These are phyloP conservation scores for Durusdinium trenchii DNA, from an alignment of 73 alveolate species.

Conservation along the genomic window DNA sequence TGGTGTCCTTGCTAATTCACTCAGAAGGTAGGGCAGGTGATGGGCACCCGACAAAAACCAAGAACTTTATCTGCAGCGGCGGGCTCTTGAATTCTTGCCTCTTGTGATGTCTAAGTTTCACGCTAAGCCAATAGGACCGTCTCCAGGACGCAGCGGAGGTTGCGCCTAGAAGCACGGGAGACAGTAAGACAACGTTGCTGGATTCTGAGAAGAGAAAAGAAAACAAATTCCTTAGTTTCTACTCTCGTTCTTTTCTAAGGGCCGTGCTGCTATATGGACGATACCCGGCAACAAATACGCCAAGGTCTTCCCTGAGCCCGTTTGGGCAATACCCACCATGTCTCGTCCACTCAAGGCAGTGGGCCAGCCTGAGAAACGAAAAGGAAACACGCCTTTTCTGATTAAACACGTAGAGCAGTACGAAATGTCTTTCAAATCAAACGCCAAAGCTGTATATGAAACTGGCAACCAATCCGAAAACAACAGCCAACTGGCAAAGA, in stretches of 20 bases:
- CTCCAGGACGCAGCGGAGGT: conserved; percentile 96
- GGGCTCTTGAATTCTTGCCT: neutral
- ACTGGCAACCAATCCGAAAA: neutral
- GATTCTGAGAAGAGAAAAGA: neutral
- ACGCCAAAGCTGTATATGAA: neutral
- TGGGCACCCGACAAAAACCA: too few relatives aligned
- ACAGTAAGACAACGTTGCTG: too few relatives aligned
- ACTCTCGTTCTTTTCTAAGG: too few relatives aligned
- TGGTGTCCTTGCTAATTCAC: too few relatives aligned
- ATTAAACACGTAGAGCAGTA: too few relatives aligned
- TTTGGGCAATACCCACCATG: conserved; percentile 92
- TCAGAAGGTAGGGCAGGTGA: too few relatives aligned
- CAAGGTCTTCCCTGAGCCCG: conserved; percentile 93
- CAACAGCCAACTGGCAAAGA: neutral
- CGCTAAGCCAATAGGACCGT: conserved; percentile 98
- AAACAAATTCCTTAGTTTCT: too few relatives aligned
- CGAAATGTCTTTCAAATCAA: too few relatives aligned
- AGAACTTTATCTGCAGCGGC: too few relatives aligned
- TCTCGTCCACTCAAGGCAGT: conserved; percentile 81
- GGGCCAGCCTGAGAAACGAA: conserved; percentile 66
- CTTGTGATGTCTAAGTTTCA: neutral
- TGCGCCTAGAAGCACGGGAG: conserved; percentile 64
- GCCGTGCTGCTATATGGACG: conserved; percentile 54
- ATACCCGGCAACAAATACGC: conserved; percentile 82
- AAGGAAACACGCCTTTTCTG: too few relatives aligned